phyloP scores from a whole-genome alignment of 805 yeast genomes.

The Nakazawaea ambrosiae region DNA sequence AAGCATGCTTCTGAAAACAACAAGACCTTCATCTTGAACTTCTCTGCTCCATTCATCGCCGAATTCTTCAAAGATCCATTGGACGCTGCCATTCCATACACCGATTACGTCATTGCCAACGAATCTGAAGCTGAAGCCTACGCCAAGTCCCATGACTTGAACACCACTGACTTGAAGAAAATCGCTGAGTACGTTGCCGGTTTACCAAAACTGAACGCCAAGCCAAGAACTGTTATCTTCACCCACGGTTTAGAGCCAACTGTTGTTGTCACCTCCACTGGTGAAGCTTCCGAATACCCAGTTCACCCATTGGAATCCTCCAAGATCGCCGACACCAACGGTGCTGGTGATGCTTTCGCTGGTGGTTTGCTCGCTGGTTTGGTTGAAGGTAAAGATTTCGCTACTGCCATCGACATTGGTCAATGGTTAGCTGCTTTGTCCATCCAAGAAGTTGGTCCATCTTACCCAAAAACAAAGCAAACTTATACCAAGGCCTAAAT shows the following conservation, averaged over 20 bases:
- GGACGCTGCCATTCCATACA: constrained; percentile 73
- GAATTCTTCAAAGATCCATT: constrained; percentile 91
- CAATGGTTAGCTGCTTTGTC: constrained; percentile 95
- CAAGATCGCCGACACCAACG: constrained; percentile 86
- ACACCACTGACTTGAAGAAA: constrained; percentile 53
- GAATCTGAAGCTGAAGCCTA: constrained; percentile 96
- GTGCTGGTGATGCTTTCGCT: constrained; percentile 99
- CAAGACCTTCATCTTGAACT: constrained; percentile 76
- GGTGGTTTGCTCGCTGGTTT: constrained; percentile 91
- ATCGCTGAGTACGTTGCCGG: constrained; percentile 80
- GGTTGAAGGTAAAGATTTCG: constrained; percentile 61
- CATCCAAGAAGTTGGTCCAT: constrained; percentile 90
- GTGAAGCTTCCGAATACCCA: constrained; percentile 36
- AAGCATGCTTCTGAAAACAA: constrained; percentile 82
- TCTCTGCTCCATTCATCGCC: constrained; percentile 95
- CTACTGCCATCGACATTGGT: constrained; percentile 66
- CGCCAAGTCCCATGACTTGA: constrained; percentile 76
- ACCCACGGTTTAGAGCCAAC: constrained; percentile 96
- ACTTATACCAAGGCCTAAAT: constrained; percentile 26
- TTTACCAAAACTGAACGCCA: constrained; percentile 67
- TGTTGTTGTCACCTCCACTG: constrained; percentile 50
- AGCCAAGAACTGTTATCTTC: constrained; percentile 82
- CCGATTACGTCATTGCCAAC: constrained; percentile 89
- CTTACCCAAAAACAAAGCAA: constrained; percentile 79
- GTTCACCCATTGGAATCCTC: constrained; percentile 66